Conservation (phyloP, 2,329 filamentous ascomycete species). For the Aphanoascus verrucosus region DNA sequence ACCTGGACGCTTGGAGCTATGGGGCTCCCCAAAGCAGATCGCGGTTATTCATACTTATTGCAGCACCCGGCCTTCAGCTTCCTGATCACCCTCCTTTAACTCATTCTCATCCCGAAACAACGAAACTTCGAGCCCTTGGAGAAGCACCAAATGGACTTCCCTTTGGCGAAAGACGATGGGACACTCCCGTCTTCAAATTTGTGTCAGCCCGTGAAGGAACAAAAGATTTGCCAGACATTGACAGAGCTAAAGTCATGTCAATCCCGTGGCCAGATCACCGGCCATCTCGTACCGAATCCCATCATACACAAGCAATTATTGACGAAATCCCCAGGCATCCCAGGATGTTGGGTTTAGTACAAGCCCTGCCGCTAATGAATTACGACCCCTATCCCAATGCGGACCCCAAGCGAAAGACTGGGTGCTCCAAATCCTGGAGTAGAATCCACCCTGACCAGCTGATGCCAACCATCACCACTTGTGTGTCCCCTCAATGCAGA, state of each 20-base stretch:
- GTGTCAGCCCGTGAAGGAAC: constrained; percentile 46
- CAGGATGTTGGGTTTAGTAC: constrained; percentile 13
- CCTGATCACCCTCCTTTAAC: constrained; percentile 49
- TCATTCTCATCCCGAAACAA: constrained; percentile 47
- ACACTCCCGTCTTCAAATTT: constrained; percentile 47
- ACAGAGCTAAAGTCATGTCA: constrained; percentile 52
- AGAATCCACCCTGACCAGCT: constrained; percentile 38
- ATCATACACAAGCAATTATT: constrained; percentile 39
- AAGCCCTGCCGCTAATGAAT: constrained; percentile 17
- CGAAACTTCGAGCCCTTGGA: constrained; percentile 41
- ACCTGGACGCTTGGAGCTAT: constrained; percentile 58
- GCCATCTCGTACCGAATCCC: constrained; percentile 34
- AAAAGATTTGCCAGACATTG: constrained; percentile 51
- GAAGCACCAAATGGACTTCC: constrained; percentile 48
- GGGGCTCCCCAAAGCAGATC: constrained; percentile 56
- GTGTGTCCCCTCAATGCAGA: constrained; percentile 41
- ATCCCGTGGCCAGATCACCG: constrained; percentile 60
- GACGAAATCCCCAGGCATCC: constrained; percentile 49
- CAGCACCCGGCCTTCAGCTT: constrained; percentile 53
- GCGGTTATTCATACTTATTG: constrained; percentile 60
- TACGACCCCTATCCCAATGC: constrained; percentile 13
- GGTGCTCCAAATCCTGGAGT: constrained; percentile 13
- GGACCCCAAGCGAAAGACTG: constrained; percentile 11
- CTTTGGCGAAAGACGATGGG: constrained; percentile 45
- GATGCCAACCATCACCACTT: constrained; percentile 55